Percentiles rank a stretch among this genome's conserved stretches.
Conservation (phyloP, 805 yeast species). For the Candida gorgasii region DNA sequence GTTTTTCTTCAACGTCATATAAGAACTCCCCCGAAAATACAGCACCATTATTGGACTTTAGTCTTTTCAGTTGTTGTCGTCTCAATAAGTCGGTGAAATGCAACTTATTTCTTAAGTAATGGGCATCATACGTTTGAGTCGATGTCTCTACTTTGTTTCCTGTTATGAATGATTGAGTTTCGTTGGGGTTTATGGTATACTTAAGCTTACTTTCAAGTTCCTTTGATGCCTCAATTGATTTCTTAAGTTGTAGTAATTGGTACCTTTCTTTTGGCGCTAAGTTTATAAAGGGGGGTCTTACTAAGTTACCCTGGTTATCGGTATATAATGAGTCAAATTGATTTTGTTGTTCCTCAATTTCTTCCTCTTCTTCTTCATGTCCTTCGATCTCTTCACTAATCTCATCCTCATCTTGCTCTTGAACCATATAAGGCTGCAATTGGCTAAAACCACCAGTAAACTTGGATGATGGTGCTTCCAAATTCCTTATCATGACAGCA, state of each 20-base stretch:
- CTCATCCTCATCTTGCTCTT: constrained; percentile 36
- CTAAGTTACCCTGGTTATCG: constrained; percentile 39
- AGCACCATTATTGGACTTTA: constrained; percentile 23
- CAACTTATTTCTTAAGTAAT: constrained; percentile 29
- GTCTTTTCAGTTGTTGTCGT: constrained; percentile 15
- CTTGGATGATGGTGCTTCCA: neutral
- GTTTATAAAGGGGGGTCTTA: constrained; percentile 46
- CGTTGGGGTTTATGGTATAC: constrained; percentile 43
- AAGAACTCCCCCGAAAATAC: constrained; percentile 37
- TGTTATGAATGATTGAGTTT: constrained; percentile 21
- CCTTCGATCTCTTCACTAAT: constrained; percentile 36
- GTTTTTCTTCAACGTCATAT: constrained; percentile 29
- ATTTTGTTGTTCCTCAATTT: neutral
- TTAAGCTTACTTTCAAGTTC: constrained; percentile 33
- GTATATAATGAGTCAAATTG: constrained; percentile 32
- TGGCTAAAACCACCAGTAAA: too few relatives aligned
- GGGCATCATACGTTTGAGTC: constrained; percentile 41
- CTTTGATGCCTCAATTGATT: constrained; percentile 37
- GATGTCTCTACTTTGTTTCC: constrained; percentile 38
- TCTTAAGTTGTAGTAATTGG: constrained; percentile 40
- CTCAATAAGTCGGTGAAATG: constrained; percentile 24
- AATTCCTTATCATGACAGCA: constrained; percentile 9
- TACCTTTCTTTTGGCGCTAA: constrained; percentile 46
- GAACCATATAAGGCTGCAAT: constrained; percentile 9
- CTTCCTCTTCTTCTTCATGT: constrained; percentile 24